phyloP scores from a whole-genome alignment of 1,284 basidiomycete genomes.

The Irpex sp. region DNA sequence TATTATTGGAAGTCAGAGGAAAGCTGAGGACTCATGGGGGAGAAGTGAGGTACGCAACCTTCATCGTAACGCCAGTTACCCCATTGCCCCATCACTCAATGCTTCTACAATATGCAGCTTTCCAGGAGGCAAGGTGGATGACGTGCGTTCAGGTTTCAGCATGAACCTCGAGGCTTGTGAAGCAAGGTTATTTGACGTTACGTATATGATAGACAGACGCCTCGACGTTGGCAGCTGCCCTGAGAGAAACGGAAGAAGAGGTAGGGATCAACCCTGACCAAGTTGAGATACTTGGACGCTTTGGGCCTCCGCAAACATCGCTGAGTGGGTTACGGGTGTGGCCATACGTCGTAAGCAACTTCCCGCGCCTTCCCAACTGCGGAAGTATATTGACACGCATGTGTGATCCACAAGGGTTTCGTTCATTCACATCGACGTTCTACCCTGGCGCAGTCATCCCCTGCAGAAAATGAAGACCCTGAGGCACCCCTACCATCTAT shows the following conservation, averaged over 20 bases:
- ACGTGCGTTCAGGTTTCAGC: slow-evolving; percentile 35
- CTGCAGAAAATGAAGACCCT: slow-evolving; percentile 17
- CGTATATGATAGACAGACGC: slow-evolving; percentile 43
- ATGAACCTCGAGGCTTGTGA: background rate
- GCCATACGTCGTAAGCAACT: slow-evolving; percentile 65
- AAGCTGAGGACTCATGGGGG: slow-evolving; percentile 69
- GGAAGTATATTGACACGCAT: background rate
- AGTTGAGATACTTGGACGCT: slow-evolving; percentile 61
- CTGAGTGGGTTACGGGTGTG: slow-evolving; percentile 62
- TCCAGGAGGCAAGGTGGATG: slow-evolving; percentile 72
- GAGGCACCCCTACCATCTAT: slow-evolving; percentile 59
- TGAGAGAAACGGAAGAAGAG: slow-evolving; percentile 75
- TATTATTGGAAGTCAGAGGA: slow-evolving; percentile 72
- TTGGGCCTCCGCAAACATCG: slow-evolving; percentile 61
- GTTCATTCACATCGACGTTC: slow-evolving; percentile 26
- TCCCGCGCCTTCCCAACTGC: background rate
- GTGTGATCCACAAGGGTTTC: slow-evolving; percentile 44
- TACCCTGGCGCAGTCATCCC: slow-evolving; percentile 1
- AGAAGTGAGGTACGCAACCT: slow-evolving; percentile 65
- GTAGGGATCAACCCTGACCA: slow-evolving; percentile 54
- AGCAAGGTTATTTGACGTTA: background rate
- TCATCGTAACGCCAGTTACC: background rate
- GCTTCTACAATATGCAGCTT: slow-evolving; percentile 45
- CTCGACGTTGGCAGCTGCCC: slow-evolving; percentile 52
- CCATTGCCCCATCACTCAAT: background rate